These are phyloP conservation scores for Viola pubescens DNA, from an alignment of 441 rosid species.

Conservation along the genomic window DNA sequence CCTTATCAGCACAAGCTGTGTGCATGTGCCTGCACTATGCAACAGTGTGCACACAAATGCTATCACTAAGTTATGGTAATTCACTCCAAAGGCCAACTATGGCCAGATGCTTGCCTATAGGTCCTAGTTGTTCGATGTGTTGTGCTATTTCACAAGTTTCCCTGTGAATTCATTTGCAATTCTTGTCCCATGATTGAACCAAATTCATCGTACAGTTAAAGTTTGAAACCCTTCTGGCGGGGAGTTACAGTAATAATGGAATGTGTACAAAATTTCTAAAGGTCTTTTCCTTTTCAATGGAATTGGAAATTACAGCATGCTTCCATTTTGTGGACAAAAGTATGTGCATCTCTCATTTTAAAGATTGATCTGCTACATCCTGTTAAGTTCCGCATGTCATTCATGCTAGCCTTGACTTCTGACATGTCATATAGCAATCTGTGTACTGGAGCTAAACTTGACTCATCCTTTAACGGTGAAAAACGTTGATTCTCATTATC, in stretches of 20 bases:
- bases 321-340: conserved; percentile 2
- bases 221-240: neutral
- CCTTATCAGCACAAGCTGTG: too few species aligned
- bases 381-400: conserved; percentile 2
- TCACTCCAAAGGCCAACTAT: too few species aligned
- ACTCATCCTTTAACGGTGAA: conserved; percentile 5
- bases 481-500: neutral
- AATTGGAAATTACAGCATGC: neutral
- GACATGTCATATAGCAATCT: conserved; percentile 4
- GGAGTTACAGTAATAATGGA: neutral
- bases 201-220: neutral
- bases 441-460: conserved; percentile 9
- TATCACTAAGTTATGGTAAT: too few species aligned
- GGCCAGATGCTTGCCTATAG: too few species aligned
- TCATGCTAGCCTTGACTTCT: conserved; percentile 14
- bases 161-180: neutral
- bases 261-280: neutral
- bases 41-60: too few species aligned
- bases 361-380: too few species aligned
- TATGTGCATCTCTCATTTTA: neutral
- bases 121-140: too few species aligned
- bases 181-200: neutral
- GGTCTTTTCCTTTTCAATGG: neutral
- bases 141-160: neutral
- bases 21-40: too few species aligned